phyloP scores from a whole-genome alignment of 208 protist species.

The Leishmania tarentolae region DNA sequence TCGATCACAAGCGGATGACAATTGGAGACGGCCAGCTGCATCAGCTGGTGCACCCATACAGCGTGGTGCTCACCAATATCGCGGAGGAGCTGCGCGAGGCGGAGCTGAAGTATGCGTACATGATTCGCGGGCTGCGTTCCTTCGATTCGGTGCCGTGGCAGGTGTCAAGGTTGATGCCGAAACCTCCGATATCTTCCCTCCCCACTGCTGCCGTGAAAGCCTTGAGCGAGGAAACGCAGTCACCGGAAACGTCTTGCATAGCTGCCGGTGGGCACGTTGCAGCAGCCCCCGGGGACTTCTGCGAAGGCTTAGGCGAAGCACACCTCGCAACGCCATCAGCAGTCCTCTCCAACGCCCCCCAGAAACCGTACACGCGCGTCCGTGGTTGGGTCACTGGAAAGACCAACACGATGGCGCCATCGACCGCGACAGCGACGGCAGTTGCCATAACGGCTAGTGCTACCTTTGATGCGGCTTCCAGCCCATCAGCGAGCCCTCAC shows the following conservation, averaged over 20 bases:
- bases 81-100: conserved; percentile 75
- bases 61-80: conserved; percentile 72
- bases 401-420: not conserved
- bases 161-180: not conserved
- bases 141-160: not conserved
- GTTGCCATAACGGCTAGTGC: not conserved
- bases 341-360: not conserved
- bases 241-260: not conserved
- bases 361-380: not conserved
- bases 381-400: not conserved
- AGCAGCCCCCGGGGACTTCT: not conserved
- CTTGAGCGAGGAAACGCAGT: not conserved
- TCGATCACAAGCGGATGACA: conserved; percentile 58
- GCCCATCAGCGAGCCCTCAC: conserved; percentile 7
- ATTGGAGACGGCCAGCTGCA: conserved; percentile 50
- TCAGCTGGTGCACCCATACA: conserved; percentile 68
- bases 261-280: not conserved
- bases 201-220: not conserved
- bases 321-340: not conserved
- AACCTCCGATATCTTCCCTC: not conserved
- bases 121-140: conserved; percentile 54
- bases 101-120: conserved; percentile 76
- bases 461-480: not conserved
- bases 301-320: not conserved
- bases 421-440: conserved; percentile 1